Base-by-base conservation (phyloP, 257 asterid species). In the Henckelia pumila region DNA sequence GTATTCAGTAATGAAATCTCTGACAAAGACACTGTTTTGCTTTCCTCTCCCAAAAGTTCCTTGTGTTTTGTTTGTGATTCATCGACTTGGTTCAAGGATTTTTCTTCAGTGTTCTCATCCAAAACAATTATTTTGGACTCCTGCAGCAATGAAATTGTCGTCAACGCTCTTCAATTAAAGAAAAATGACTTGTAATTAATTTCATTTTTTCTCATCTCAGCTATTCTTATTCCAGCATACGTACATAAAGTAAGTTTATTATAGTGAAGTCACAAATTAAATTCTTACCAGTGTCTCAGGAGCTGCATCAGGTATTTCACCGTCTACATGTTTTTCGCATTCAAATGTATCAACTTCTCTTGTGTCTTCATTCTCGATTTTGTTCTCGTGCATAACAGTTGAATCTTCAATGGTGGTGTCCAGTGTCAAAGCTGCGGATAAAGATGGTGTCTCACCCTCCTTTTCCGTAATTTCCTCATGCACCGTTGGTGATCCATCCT, bases 1-100 rank as follows among this genome's bases (percentile, higher is more conserved):
- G 33, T 76, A 56, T 67, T 69, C 68, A 25, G 73, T 25, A n/a
- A 22, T 69, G 60, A 57, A 63, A 58, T 66, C 65, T 76, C 75
- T 58, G 56, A 13, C 22, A 24, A 52, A 29, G 66, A 60, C 57
- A 26, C 5, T 26, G 29, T 26, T 26, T 26, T 26, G 29, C 29
- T 29, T 56, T 71, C 77, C 20, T 68, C 47, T 30, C 56, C 64
- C 73, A 67, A 47, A 44, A 28, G 29, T 55, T 56, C 23, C 50
- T 56, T 59, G n/a, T 32, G 75, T 49, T 70, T 19, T 57, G 33
- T 50, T 50, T 76, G 68, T 56, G 71, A 29, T 64, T 61, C 64
- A 49, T 67, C 68, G 29, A 76, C 70, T 63, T 71, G 74, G 22
- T 61, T 63, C 44, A n/a, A 11, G 47, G 70, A 63, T 52, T 50